Evolutionary conservation across 1,139 yeast species (phyloP), one percentile per base, ranked within the genome.

Genomic region (Saccharomycopsis hybrid): DNA sequence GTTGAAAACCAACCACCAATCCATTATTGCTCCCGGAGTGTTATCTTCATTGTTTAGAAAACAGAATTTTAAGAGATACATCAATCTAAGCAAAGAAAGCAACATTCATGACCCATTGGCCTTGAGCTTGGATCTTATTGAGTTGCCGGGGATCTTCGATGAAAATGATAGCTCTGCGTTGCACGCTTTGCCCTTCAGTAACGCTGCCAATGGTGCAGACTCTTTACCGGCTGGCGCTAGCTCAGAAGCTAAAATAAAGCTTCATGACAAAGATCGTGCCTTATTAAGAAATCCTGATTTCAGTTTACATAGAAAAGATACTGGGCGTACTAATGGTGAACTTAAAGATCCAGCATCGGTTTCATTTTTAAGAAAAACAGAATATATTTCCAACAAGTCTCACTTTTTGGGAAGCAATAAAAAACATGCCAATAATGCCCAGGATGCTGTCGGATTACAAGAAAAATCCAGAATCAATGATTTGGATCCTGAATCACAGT

Each of bases 311-410:
- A 54, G 48, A 18, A 50, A 49, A n/a, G 79, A 76, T 18, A 69
- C 74, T 49, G 74, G 72, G 32, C 68, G 65, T 52, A 67, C 28
- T 41, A 7, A 11, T 69, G 55, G 69, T 70, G 66, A 79, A 71
- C 62, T 74, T 77, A 44, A 80, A 68, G 70, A 71, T 35, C 63
- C 68, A 44, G 74, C 76, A 4, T 74, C 74, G 41, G 97, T 90
- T 29, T 78, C 95, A 24, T 90, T 90, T 69, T 75, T 90, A 63
- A 82, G 97, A 69, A 81, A 97, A 70, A 90, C 97, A 0, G 97
- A 90, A 65, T 90, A 92, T 65, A 85, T 88, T 55, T 75, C 89
- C 11, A 79, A 71, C 56, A 67, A 57, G 56, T 57, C 45, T 52
- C 57, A 4, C 57, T 55, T 33, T 48, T 53, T 50, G 53, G 54